Conservation (phyloP, 495 filamentous ascomycete genomes). For the Sphaerosporella brunnea region DNA sequence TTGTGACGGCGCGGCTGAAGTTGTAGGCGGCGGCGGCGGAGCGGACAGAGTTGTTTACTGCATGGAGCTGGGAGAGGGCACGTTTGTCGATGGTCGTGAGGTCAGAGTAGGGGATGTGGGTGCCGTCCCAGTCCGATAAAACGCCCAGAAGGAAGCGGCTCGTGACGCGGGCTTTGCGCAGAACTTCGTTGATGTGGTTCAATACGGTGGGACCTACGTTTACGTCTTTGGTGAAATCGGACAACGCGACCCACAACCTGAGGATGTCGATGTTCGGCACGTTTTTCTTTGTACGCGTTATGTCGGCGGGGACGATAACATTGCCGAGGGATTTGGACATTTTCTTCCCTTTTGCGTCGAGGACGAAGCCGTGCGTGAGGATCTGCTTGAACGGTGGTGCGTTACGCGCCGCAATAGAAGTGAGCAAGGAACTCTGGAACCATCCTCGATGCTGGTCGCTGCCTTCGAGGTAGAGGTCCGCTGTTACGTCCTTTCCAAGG, state of each 20-base stretch:
- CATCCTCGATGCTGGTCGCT: conserved; percentile 92
- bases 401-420: conserved; percentile 42
- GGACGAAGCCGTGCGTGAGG: conserved; percentile 86
- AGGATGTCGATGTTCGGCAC: conserved; percentile 59
- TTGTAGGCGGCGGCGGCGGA: conserved; percentile 50
- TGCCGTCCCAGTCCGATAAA: conserved; percentile 39
- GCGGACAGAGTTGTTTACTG: conserved; percentile 41
- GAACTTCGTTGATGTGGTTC: conserved; percentile 47
- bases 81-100: conserved; percentile 46
- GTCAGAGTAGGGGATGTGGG: conserved; percentile 27
- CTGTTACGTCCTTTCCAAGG: conserved; percentile 28
- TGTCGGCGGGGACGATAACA: conserved; percentile 38
- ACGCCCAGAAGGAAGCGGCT: conserved; percentile 78
- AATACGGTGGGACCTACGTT: conserved; percentile 59
- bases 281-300: background rate
- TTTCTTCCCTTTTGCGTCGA: conserved; percentile 76
- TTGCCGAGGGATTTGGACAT: conserved; percentile 99
- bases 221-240: conserved; percentile 80
- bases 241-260: conserved; percentile 79
- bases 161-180: conserved; percentile 73
- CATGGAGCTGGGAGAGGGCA: conserved; percentile 53
- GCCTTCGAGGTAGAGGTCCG: conserved; percentile 86
- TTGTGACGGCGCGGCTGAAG: conserved; percentile 44
- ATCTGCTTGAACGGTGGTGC: conserved; percentile 61
- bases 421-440: conserved; percentile 98